Base-by-base conservation (phyloP, 768 basidiomycete species). In the Guyanaporus albipodus region DNA sequence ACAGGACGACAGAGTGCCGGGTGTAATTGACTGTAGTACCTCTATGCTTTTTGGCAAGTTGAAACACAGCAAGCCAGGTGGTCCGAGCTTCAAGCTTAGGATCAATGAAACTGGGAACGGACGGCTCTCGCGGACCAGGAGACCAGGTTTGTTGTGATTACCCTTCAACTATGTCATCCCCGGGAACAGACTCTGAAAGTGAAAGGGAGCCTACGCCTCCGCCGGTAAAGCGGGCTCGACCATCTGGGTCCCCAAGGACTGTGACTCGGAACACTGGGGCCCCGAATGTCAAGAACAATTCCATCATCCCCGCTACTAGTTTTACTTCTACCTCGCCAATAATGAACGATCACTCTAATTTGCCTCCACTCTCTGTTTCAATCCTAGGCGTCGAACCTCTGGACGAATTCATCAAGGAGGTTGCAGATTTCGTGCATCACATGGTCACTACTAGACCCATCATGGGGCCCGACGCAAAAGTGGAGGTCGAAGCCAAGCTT, bases 401-500 rank as follows among this genome's bases (percentile, higher is more conserved):
- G 24, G 93, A 96, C 66, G 93, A 95, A 61, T 93, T 96, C 62
- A 91, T 92, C 63, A 82, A 82, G 62, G 88, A 91, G 62, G 77
- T 96, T 46, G 92, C 90, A 29, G 90, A 95, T 69, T 96, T 91
- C 67, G 72, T 94, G 31, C 82, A 82, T 67, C 82, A 84, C 59
- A 82, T 76, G 71, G 80, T 90, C 56, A 58, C 62, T 44, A 80
- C 72, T 6, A 75, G 77, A 19, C 77, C 80, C 17, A 74, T 80
- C 53, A 60, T 77, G 42, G 79, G 80, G 27, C 73, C 73, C 27
- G 59, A 64, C 10, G 58, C 62, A 15, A 63, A 68, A 29, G 77
- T 95, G 21, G 93, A 95, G 71, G 85, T 95, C 9, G 93, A 95
- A 67, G 92, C 90, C 3, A 95, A 95, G 69, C 74, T 96, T 43